Evolutionary conservation across 352 stramenopile species (phyloP).

Genomic region (Globisporangium solare): DNA sequence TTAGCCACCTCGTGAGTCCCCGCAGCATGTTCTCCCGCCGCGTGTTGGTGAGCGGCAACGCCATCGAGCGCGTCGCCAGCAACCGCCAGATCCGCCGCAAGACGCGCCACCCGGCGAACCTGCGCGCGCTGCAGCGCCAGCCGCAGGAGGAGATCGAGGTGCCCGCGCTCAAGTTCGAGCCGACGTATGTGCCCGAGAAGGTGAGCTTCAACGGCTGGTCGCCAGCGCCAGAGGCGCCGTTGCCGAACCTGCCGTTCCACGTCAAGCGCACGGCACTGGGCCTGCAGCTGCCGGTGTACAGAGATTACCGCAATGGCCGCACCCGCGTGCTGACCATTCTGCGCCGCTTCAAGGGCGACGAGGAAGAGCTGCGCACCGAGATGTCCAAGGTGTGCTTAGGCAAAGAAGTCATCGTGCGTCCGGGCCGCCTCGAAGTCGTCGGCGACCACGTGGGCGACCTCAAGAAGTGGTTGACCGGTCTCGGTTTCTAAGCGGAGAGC

Average conservation of each 20-base stretch:
- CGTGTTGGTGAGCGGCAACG: conserved; percentile 41
- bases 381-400: conserved; percentile 85
- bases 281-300: conserved; percentile 83
- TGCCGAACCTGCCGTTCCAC: conserved; percentile 62
- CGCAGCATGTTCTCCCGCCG: conserved; percentile 59
- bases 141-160: conserved; percentile 46
- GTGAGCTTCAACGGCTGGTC: conserved; percentile 90
- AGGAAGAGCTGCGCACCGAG: conserved; percentile 67
- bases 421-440: conserved; percentile 72
- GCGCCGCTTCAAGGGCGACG: conserved; percentile 75
- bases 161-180: conserved; percentile 76
- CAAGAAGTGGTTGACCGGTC: conserved; percentile 81
- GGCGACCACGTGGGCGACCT: conserved; percentile 66
- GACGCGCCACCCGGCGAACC: conserved; percentile 65
- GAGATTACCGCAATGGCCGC: conserved; percentile 80
- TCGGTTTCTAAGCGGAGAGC: conserved; percentile 59
- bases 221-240: conserved; percentile 55
- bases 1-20: conserved; percentile 5
- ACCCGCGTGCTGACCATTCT: conserved; percentile 86
- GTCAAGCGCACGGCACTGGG: conserved; percentile 81
- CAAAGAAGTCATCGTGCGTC: conserved; percentile 63
- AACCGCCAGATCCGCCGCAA: conserved; percentile 86
- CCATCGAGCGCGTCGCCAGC: conserved; percentile 64
- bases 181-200: conserved; percentile 72
- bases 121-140: conserved; percentile 65